phyloP scores from a whole-genome alignment of 768 basidiomycete species.

The Kwoniella bestiolae region DNA sequence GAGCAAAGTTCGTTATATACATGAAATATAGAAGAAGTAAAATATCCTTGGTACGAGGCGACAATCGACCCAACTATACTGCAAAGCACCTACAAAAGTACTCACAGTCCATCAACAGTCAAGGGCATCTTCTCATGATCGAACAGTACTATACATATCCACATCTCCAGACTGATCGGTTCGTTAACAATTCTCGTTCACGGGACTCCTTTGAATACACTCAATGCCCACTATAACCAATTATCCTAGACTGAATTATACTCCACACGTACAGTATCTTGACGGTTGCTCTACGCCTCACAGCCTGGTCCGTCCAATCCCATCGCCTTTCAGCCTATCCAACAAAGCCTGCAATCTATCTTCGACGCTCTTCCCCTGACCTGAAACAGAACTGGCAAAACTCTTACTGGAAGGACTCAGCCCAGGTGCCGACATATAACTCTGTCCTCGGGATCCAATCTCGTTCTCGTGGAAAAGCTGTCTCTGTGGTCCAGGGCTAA shows the following conservation, averaged over 20 bases:
- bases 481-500: conserved; percentile 25
- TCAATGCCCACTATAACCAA: too few relatives aligned
- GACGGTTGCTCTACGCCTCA: not conserved
- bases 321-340: conserved; percentile 40
- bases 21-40: not conserved
- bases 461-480: conserved; percentile 29
- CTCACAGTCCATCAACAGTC: too few relatives aligned
- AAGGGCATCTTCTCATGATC: too few relatives aligned
- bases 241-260: too few relatives aligned
- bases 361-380: conserved; percentile 31
- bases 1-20: conserved; percentile 2
- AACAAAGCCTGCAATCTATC: conserved; percentile 50
- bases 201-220: too few relatives aligned
- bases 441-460: not conserved
- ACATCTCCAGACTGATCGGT: too few relatives aligned
- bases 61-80: not conserved
- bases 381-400: conserved; percentile 34
- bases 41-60: not conserved
- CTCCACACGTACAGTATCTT: too few relatives aligned
- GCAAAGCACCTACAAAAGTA: too few relatives aligned
- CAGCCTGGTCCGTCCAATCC: not conserved
- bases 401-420: conserved; percentile 39
- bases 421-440: conserved; percentile 3
- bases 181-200: too few relatives aligned
- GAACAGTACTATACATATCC: too few relatives aligned